Conservation (phyloP, 176 grass and related monocot genomes). For the Musa itinerans region DNA sequence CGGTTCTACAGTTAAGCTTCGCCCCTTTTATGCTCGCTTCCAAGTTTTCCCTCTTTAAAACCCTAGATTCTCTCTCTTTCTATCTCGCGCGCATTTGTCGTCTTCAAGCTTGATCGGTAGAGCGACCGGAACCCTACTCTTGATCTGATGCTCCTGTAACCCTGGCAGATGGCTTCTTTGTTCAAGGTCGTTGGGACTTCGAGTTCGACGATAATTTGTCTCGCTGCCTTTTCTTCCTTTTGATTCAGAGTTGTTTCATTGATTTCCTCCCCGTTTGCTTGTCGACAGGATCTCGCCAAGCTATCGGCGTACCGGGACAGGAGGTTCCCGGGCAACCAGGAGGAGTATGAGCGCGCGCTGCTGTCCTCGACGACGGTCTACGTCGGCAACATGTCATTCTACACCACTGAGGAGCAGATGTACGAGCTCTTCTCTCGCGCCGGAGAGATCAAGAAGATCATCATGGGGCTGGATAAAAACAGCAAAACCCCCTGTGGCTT, state of each 20-base stretch:
- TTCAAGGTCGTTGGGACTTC: conserved; percentile 8
- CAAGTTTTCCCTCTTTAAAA: too few relatives aligned
- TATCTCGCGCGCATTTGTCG: too few relatives aligned
- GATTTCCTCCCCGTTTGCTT: not conserved
- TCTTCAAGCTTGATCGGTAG: too few relatives aligned
- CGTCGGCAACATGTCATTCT: conserved; percentile 97
- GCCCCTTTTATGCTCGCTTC: too few relatives aligned
- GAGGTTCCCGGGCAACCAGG: conserved; percentile 71
- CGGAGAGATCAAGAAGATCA: conserved; percentile 97
- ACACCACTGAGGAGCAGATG: conserved; percentile 92
- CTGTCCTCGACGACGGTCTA: conserved; percentile 68
- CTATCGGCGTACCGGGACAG: conserved; percentile 89
- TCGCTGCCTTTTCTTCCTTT: not conserved
- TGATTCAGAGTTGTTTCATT: not conserved
- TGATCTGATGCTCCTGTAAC: too few relatives aligned
- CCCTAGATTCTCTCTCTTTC: too few relatives aligned
- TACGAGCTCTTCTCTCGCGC: conserved; percentile 92
- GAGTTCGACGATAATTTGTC: not conserved
- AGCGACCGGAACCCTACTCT: too few relatives aligned
- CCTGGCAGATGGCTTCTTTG: conserved; percentile 8
- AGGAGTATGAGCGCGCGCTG: conserved; percentile 82
- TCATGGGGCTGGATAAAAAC: conserved; percentile 97
- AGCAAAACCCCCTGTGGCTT: conserved; percentile 91
- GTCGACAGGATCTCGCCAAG: conserved; percentile 61
- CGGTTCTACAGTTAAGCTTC: too few relatives aligned